Evolutionary conservation across 306 rosid genomes (phyloP), one percentile per base, ranked within the genome.

Genomic region (Prunus davidiana): DNA sequence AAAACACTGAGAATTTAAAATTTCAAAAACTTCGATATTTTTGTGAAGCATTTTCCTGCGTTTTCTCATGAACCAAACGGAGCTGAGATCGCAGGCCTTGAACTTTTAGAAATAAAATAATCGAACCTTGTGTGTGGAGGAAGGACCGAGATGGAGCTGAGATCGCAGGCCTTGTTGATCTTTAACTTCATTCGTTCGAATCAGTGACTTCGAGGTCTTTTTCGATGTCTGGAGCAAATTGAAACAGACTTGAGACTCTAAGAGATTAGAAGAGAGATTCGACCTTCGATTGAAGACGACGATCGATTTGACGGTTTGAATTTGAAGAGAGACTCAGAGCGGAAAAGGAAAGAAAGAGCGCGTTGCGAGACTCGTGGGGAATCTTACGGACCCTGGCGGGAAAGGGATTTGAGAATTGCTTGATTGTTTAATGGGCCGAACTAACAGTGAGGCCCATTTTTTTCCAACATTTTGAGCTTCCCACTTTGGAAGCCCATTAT

Each of bases 161-260:
- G 87, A 87, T 95, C 99, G 78, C 87, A 84, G 75, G 90, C 97
- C 83, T 91, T 95, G 85, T 95, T 95, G 75, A 95, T 95, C 89
- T 88, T 92, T 86, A 95, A 79, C 85, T 78, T 83, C 86, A 86
- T 89, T 65, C 52, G 38, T 77, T 64, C 22, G 63, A 67, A 50
- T 46, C 76, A 16, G 67, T 14, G 77, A 69, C 16, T 55, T 64
- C 20, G 63, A 51, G 67, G 67, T 28, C 22, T 47, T 68, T 49
- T 41, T 7, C 60, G 67, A 71, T 60, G 51, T 28, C 0, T 2
- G 61, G 49, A 56, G 32, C 5, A 19, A 20, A 68, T 8, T 15
- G 76, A 30, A 2, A 18, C 38, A 30, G 73, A 28, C 45, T 24
- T 13, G 28, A 47, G 67, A 63, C 34, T 41, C 69, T 54, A 63